Evolutionary conservation across 495 filamentous ascomycete species (phyloP), one percentile per base, ranked within the genome.

Genomic region (Penicillium cinerascens): DNA sequence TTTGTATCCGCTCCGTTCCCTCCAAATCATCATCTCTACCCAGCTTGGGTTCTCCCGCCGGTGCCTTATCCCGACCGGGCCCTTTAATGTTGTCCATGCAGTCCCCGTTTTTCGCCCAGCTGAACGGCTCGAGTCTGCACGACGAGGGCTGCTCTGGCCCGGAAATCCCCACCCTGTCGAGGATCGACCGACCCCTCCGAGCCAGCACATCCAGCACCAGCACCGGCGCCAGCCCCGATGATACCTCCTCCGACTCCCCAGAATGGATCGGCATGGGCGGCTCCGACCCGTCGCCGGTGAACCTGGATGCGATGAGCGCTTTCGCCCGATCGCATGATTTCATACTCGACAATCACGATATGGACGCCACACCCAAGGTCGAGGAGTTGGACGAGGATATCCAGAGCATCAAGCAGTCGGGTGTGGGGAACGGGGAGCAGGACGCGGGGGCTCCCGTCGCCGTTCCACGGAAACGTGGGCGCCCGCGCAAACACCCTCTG

Each of bases 401-500:
- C n/a, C 62, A 66, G 23, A 61, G 55, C 55, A 68, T 73, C 56
- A 74, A 73, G 51, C 50, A 64, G 4, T 54, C 63, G 11, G 68
- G 64, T 35, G 65, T 63, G 60, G 71, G 64, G 62, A 29, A 44
- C 17, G 44, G 49, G n/a, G 48, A 61, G 41, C 42, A 57, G 54
- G 7, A 27, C 18, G 47, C 67, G 69, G 70, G 58, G 49, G 61
- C 54, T 62, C 65, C 70, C 67, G 72, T 59, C 43, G 48, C 67
- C 35, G 65, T 74, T 58, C 72, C 72, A 70, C 72, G 72, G 66
- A 76, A 75, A 72, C 82, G 91, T 64, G 91, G 91, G 20, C 83
- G 91, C 20, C 91, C 91, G 46, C 77, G 91, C 70, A 95, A 95
- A 71, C 83, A 95, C 62, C 90, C 89, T 15, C 73, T 87, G 33